Conservation (phyloP, 2,329 filamentous ascomycete species). For the Nemania sp. region DNA sequence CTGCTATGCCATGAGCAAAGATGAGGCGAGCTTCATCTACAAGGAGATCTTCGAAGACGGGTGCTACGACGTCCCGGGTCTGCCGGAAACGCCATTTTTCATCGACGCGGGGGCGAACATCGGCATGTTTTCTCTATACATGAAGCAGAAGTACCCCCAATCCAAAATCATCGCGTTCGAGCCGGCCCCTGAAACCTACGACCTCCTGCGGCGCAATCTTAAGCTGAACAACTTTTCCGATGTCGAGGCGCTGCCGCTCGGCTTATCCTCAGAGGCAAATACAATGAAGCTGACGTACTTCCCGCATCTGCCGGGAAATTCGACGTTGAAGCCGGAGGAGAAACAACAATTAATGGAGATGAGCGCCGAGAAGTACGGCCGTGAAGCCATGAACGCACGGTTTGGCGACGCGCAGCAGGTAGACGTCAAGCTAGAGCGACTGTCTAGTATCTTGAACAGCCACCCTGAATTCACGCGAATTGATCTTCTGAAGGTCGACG, state of each 20-base stretch:
- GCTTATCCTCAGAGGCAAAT: conserved; percentile 9
- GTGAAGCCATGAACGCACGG: background rate
- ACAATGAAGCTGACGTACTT: conserved; percentile 28
- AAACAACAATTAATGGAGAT: conserved; percentile 22
- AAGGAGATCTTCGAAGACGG: conserved; percentile 31
- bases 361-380: background rate
- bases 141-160: conserved; percentile 24
- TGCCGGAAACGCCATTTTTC: conserved; percentile 22
- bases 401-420: conserved; percentile 23
- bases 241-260: conserved; percentile 18
- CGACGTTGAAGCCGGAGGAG: conserved; percentile 21
- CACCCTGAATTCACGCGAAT: conserved; percentile 10
- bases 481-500: conserved; percentile 31
- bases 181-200: conserved; percentile 27
- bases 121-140: conserved; percentile 24
- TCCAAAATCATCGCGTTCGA: conserved; percentile 30
- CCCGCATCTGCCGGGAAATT: conserved; percentile 25
- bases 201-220: conserved; percentile 21
- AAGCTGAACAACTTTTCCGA: conserved; percentile 16
- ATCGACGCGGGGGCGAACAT: conserved; percentile 29
- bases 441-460: conserved; percentile 18
- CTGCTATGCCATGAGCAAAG: conserved; percentile 24
- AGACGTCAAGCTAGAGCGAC: conserved; percentile 19
- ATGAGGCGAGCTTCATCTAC: conserved; percentile 30
- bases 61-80: conserved; percentile 26